Base-by-base conservation (phyloP, 2,329 filamentous ascomycete genomes). In the Monosporascus sp. region DNA sequence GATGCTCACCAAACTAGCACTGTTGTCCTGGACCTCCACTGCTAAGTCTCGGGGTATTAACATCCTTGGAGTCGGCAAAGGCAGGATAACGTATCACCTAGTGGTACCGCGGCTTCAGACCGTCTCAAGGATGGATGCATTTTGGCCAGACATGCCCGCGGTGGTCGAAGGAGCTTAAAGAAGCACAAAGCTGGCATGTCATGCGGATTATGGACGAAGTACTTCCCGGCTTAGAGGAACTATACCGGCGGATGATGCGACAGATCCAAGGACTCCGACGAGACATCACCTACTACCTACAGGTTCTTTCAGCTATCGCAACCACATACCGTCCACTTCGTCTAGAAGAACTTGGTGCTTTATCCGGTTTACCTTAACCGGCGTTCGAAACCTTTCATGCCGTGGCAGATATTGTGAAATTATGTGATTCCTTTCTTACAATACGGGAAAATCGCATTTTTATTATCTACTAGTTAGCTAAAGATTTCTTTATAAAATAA, bases 401-500 rank as follows among this genome's bases (percentile, higher is more conserved):
- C 1, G 17, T 71, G 5, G 17, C 48, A 31, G 52, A 69, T 5
- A 58, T 74, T 7, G 60, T 77, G 11, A 37, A 54, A 2, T 17
- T 52, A 3, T 77, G 71, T 54, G 69, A 72, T 19, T 78, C 70
- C 7, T 74, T 77, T 50, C 58, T 77, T 0, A 72, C 64, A 1
- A 16, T 72, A 37, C 61, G 60, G 38, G 49, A 70, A 0, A 53
- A 40, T 1, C 55, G 31, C 0, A 45, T 76, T 7, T 68, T 62
- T 45, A 68, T 74, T 55, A 64, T 77, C 1, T 72, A 77, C 54
- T 68, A 74, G 52, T 76, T 73, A 3, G 75, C 72, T 0, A 74
- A 75, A 55, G 74, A 77, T 19, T 74, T 55, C 52, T 78, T 1
- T 31, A 53, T 6, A 35, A 60, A 26, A 52, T 62, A 8, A 58